Percentiles rank a stretch among this genome's conserved stretches.
These are phyloP conservation scores for Cystofilobasidium bisporidii DNA, from an alignment of 768 basidiomycete genomes.

Conservation along the genomic window DNA sequence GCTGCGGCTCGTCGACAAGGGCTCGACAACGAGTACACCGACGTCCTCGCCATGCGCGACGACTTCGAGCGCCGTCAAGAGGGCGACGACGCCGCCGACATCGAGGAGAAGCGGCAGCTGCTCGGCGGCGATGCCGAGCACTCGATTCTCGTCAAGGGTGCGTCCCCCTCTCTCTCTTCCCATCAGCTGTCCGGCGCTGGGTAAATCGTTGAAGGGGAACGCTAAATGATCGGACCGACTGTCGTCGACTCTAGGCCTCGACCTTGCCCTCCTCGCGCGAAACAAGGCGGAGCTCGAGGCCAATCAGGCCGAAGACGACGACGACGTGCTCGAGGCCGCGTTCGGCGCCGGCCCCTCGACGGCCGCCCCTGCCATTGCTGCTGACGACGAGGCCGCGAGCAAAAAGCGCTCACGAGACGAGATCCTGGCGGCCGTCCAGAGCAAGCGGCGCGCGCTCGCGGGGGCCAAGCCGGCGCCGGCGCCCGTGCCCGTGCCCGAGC, in stretches of 20 bases:
- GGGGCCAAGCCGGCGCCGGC: constrained; percentile 28
- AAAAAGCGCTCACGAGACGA: constrained; percentile 69
- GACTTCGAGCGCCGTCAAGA: constrained; percentile 62
- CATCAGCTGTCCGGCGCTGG: too few relatives aligned
- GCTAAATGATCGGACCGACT: not conserved
- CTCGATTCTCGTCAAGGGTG: constrained; percentile 66
- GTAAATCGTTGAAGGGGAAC: not conserved
- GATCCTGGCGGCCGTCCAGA: constrained; percentile 61
- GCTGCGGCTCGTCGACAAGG: constrained; percentile 38
- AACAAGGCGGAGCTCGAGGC: constrained; percentile 56
- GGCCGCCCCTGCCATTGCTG: constrained; percentile 8
- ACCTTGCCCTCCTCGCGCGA: constrained; percentile 74
- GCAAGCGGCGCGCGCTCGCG: constrained; percentile 44
- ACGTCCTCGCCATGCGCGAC: constrained; percentile 72
- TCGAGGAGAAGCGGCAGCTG: constrained; percentile 60
- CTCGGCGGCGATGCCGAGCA: constrained; percentile 79
- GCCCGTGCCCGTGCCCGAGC: constrained; percentile 30
- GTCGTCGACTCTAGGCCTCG: constrained; percentile 50
- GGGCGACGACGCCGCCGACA: constrained; percentile 53
- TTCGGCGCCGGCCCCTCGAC: constrained; percentile 43
- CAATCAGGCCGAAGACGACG: constrained; percentile 48
- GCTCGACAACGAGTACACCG: constrained; percentile 36
- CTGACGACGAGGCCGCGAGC: constrained; percentile 3
- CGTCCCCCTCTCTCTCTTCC: not conserved
- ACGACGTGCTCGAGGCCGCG: constrained; percentile 70